Evolutionary conservation across 2,329 filamentous ascomycete genomes (phyloP).

Genomic region (Zymoseptoria crescenta): DNA sequence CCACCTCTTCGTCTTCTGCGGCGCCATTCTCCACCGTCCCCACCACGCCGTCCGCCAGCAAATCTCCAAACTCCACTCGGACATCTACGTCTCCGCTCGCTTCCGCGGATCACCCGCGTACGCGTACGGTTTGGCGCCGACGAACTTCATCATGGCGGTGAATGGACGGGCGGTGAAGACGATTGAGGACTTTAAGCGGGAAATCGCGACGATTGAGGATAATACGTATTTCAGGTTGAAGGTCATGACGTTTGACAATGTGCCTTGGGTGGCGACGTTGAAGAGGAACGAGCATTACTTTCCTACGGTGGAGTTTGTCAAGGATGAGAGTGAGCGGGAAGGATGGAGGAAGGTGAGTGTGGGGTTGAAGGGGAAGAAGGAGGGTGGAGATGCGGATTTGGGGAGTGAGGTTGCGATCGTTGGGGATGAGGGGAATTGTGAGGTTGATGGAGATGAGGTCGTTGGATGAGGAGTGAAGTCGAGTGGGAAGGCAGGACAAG

Average conservation of each 20-base stretch:
- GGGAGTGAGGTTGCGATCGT: conserved; percentile 10
- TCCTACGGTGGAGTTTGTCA: conserved; percentile 58
- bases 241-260: conserved; percentile 97
- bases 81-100: conserved; percentile 88
- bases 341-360: conserved; percentile 51
- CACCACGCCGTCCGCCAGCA: conserved; percentile 96
- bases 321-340: conserved; percentile 44
- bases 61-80: conserved; percentile 90
- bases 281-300: conserved; percentile 99
- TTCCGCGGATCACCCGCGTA: conserved; percentile 76
- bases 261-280: conserved; percentile 99
- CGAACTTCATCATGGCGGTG: conserved; percentile 95
- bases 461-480: not conserved
- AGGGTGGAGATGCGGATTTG: conserved; percentile 28
- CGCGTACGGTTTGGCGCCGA: conserved; percentile 86
- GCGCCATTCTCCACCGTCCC: conserved; percentile 83
- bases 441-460: not conserved
- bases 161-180: conserved; percentile 82
- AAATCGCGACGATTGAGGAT: conserved; percentile 81
- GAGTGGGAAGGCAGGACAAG: too few relatives aligned
- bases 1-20: conserved; percentile 88
- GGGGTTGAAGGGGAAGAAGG: conserved; percentile 42
- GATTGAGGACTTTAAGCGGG: conserved; percentile 68
- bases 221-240: conserved; percentile 97
- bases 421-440: not conserved